A percentile compares a stretch with the other conserved stretches of the same genome.
phyloP scores from a whole-genome alignment of 192 early-diverging fungal genomes.

The Backusella australiensis region DNA sequence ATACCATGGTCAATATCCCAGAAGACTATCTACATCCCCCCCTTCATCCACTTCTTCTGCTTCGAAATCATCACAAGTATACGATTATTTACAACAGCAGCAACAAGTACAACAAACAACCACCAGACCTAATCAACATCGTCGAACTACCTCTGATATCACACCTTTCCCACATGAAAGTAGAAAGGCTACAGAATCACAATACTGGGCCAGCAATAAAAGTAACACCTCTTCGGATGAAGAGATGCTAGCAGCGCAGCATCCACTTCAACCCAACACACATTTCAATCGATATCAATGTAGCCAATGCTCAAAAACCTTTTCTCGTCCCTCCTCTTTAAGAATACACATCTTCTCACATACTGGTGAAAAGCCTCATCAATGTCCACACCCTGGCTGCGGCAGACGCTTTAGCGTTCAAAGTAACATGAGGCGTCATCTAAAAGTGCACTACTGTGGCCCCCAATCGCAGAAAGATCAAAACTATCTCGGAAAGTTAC shows the following conservation, averaged over 20 bases:
- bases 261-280: neutral
- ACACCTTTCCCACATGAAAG: neutral
- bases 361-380: constrained; percentile 20
- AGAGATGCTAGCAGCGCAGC: neutral
- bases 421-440: constrained; percentile 19
- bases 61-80: neutral
- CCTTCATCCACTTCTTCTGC: neutral
- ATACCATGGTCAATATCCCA: neutral
- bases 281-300: constrained; percentile 15
- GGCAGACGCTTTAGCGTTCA: constrained; percentile 19
- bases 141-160: neutral
- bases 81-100: neutral
- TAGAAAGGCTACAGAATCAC: neutral
- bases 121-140: neutral
- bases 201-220: neutral
- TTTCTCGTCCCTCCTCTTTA: constrained; percentile 16
- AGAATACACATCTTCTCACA: constrained; percentile 21
- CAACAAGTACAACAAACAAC: neutral
- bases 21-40: neutral
- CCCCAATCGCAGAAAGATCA: neutral
- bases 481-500: neutral
- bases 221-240: neutral
- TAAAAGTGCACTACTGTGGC: constrained; percentile 14
- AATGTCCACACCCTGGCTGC: constrained; percentile 12
- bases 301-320: constrained; percentile 14